Percentiles rank a stretch among this genome's conserved stretches.
phyloP scores from a whole-genome alignment of 768 basidiomycete species.

The Mycena floridula region DNA sequence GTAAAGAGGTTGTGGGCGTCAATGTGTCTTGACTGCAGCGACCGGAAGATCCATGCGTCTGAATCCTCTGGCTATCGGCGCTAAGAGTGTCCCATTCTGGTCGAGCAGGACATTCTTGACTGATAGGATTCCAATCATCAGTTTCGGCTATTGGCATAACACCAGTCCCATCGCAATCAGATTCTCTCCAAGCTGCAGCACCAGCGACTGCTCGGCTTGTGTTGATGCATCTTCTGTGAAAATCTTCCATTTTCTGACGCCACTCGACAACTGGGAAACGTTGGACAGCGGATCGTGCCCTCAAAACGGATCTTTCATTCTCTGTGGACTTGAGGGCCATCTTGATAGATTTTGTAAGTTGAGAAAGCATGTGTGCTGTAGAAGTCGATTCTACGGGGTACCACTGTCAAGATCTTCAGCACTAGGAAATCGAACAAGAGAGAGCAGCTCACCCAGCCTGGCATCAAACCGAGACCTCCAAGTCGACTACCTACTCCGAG shows the following conservation, averaged over 20 bases:
- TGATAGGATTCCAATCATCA: conserved; percentile 77
- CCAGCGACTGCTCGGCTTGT: conserved; percentile 66
- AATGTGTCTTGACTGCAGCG: conserved; percentile 59
- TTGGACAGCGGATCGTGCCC: conserved; percentile 89
- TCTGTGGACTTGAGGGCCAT: conserved; percentile 86
- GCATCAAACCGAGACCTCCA: conserved; percentile 94
- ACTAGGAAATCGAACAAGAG: neutral
- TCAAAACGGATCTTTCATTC: conserved; percentile 87
- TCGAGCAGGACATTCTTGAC: conserved; percentile 57
- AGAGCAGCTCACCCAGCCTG: conserved; percentile 76
- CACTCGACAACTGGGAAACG: conserved; percentile 98
- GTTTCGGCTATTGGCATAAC: conserved; percentile 32
- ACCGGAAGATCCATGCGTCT: conserved; percentile 49
- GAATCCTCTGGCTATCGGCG: conserved; percentile 30
- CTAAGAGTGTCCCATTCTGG: conserved; percentile 77
- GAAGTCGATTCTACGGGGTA: conserved; percentile 94
- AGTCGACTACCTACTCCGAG: conserved; percentile 92
- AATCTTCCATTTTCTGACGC: conserved; percentile 94
- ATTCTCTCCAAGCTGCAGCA: conserved; percentile 69
- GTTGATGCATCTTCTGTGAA: conserved; percentile 80
- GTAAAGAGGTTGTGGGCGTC: conserved; percentile 33
- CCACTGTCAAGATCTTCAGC: conserved; percentile 50
- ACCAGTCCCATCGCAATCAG: conserved; percentile 52
- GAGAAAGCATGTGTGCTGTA: conserved; percentile 91
- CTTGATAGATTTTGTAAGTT: conserved; percentile 91